Conservation (phyloP, 352 stramenopile genomes). For the Phytopythium aichiense region DNA sequence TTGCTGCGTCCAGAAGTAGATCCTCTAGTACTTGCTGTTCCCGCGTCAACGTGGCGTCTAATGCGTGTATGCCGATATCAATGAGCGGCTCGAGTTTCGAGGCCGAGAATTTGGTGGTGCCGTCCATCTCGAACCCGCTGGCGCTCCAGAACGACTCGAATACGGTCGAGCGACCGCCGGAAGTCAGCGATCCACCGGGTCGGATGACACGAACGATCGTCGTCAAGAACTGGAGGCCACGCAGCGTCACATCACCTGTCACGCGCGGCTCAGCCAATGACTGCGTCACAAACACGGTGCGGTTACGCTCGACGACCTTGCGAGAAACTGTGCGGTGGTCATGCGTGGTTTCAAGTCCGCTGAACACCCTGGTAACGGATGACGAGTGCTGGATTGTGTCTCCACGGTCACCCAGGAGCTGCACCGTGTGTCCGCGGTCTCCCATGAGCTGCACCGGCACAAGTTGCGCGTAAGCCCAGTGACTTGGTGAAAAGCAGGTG, state of each 20-base stretch:
- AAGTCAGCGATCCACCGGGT: not conserved
- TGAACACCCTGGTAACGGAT: not conserved
- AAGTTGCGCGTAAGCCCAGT: not conserved
- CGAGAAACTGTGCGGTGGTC: not conserved
- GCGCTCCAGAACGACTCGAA: not conserved
- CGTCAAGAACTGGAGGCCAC: not conserved
- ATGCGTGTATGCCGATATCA: not conserved
- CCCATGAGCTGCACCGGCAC: not conserved
- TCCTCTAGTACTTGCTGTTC: not conserved
- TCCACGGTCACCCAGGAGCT: not conserved
- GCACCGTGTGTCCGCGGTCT: not conserved
- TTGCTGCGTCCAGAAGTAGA: not conserved
- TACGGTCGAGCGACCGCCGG: not conserved
- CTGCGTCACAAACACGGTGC: conserved; percentile 4
- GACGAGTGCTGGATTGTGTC: not conserved
- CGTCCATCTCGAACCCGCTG: not conserved
- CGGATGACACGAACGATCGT: not conserved
- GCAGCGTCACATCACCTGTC: not conserved
- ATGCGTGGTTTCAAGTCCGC: not conserved
- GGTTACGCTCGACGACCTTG: conserved; percentile 1
- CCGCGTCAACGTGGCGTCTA: not conserved
- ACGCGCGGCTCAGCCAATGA: not conserved
- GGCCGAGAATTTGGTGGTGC: not conserved
- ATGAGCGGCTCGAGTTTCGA: not conserved
- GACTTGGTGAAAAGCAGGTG: not conserved